phyloP scores from a whole-genome alignment of 2,329 filamentous ascomycete genomes.

The Volutella citrinella region DNA sequence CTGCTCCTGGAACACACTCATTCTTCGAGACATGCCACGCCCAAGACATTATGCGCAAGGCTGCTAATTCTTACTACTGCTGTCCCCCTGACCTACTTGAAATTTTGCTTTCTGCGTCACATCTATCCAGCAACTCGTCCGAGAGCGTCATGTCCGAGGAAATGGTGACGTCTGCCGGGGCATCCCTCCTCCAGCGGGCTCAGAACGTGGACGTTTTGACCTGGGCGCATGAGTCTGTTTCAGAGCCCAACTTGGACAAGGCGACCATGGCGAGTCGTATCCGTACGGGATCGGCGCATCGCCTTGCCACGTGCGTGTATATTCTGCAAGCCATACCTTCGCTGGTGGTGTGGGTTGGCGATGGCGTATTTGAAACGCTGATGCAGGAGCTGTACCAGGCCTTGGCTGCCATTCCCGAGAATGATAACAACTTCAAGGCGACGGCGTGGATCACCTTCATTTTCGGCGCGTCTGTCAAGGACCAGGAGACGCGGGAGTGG shows the following conservation, averaged over 20 bases:
- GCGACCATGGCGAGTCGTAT: constrained; percentile 35
- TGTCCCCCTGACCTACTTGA: constrained; percentile 43
- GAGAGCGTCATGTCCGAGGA: constrained; percentile 26
- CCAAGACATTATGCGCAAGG: constrained; percentile 34
- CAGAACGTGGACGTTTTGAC: constrained; percentile 37
- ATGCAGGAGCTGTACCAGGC: constrained; percentile 45
- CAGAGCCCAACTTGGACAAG: constrained; percentile 32
- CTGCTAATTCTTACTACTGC: constrained; percentile 46
- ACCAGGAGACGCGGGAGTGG: constrained; percentile 42
- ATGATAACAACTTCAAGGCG: constrained; percentile 53
- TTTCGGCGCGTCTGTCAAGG: constrained; percentile 49
- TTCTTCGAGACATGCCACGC: constrained; percentile 37
- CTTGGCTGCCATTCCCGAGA: constrained; percentile 43
- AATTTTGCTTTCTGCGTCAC: constrained; percentile 41
- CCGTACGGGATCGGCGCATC: constrained; percentile 41
- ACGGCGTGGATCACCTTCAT: constrained; percentile 57
- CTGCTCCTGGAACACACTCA: constrained; percentile 27
- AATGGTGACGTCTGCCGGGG: constrained; percentile 28
- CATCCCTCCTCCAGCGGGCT: constrained; percentile 35
- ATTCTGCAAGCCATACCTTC: constrained; percentile 38
- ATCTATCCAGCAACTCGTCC: constrained; percentile 32
- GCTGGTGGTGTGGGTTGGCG: constrained; percentile 21
- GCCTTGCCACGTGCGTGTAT: constrained; percentile 44
- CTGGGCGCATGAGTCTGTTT: constrained; percentile 38
- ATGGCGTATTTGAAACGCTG: constrained; percentile 31